A percentile compares a stretch with the other conserved stretches of the same genome.
These are phyloP conservation scores for Lodderomyces theae DNA, from an alignment of 1,139 yeast species.

Conservation along the genomic window DNA sequence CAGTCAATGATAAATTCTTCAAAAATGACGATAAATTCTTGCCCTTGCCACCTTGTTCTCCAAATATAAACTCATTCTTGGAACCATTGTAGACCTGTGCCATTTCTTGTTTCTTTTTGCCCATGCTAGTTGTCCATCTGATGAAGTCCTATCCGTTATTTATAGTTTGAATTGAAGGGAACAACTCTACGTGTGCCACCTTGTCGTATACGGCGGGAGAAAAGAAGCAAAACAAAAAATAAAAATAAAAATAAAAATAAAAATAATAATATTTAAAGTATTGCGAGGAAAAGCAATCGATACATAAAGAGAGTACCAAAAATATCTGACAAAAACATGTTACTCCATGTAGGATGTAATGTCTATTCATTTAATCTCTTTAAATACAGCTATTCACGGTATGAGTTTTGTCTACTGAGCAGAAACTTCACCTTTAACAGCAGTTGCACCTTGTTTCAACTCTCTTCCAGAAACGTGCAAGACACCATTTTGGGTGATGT, in stretches of 20 bases:
- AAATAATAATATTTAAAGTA: no score
- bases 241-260: no score
- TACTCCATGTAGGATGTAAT: slow-evolving; percentile 1
- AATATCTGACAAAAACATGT: background rate
- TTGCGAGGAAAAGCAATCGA: background rate
- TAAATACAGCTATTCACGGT: background rate
- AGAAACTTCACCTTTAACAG: slow-evolving; percentile 49
- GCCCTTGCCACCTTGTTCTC: slow-evolving; percentile 68
- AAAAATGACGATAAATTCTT: slow-evolving; percentile 59
- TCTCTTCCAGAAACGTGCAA: slow-evolving; percentile 84
- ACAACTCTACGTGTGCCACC: background rate
- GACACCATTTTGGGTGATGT: slow-evolving; percentile 80
- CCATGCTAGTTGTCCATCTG: slow-evolving; percentile 25
- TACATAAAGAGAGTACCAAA: background rate
- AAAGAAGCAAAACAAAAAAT: background rate
- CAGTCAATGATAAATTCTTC: slow-evolving; percentile 44
- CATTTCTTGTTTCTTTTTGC: slow-evolving; percentile 54
- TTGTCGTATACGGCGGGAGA: background rate
- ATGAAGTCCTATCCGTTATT: no score
- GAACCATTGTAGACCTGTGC: slow-evolving; percentile 51
- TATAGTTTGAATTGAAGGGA: background rate
- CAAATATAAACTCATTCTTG: slow-evolving; percentile 60
- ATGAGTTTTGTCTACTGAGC: slow-evolving; percentile 10
- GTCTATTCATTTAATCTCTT: background rate
- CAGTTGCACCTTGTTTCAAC: slow-evolving; percentile 62